phyloP scores from a whole-genome alignment of 352 stramenopile species.

The Blastocystis sp. region DNA sequence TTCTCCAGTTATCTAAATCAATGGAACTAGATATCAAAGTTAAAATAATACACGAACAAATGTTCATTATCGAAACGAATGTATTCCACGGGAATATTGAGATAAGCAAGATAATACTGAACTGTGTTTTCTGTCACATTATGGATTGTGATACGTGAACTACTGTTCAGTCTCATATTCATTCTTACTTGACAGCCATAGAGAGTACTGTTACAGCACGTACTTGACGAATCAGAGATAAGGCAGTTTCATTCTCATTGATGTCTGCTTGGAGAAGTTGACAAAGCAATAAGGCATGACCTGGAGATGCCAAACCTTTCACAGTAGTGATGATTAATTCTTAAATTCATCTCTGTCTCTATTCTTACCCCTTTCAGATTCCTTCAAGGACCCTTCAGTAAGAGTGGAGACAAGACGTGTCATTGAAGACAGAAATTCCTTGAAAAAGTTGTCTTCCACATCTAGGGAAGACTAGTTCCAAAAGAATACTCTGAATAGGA shows the following conservation, averaged over 20 bases:
- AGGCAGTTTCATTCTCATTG: neutral
- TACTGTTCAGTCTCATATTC: neutral
- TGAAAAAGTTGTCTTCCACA: neutral
- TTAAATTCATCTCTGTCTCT: neutral
- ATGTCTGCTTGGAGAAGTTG: neutral
- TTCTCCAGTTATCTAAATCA: constrained; percentile 39
- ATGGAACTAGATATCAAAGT: neutral
- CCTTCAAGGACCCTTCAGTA: neutral
- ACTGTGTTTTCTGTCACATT: constrained; percentile 50
- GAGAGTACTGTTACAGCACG: constrained; percentile 9
- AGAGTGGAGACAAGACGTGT: neutral
- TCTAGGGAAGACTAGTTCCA: neutral
- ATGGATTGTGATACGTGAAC: neutral
- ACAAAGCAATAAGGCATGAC: neutral
- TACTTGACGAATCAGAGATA: neutral
- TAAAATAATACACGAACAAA: neutral
- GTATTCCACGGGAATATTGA: constrained; percentile 56
- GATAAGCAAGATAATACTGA: constrained; percentile 36
- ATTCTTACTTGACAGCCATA: constrained; percentile 21
- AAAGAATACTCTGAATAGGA: neutral
- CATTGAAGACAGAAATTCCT: neutral
- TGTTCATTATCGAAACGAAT: constrained; percentile 19
- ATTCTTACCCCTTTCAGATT: neutral
- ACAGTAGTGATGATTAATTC: neutral
- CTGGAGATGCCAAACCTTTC: neutral